These are phyloP conservation scores for Ophiobolus disseminans DNA, from an alignment of 2,329 filamentous ascomycete genomes.

Conservation along the genomic window DNA sequence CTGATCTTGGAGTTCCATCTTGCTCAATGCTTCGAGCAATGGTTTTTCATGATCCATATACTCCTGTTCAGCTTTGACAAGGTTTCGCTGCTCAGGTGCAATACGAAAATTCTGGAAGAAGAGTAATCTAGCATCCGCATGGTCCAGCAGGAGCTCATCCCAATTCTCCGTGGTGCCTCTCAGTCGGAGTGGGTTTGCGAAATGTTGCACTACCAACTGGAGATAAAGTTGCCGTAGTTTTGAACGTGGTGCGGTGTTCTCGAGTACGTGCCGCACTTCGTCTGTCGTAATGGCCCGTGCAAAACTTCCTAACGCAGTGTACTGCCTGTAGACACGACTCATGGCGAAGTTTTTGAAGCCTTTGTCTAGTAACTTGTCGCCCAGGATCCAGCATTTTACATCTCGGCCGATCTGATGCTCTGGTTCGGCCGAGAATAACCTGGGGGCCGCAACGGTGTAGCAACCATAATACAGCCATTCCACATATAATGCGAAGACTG, in stretches of 20 bases:
- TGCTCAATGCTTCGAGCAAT: no score
- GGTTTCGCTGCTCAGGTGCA: no score
- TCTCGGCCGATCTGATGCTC: background rate
- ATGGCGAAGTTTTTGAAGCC: constrained; percentile 19
- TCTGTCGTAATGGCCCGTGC: background rate
- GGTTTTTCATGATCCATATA: no score
- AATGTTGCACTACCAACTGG: constrained; percentile 8
- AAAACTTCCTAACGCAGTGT: background rate
- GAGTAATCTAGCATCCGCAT: constrained; percentile 5
- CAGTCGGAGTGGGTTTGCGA: constrained; percentile 1
- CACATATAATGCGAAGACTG: constrained; percentile 18
- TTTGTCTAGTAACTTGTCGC: constrained; percentile 10
- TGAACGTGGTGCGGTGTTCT: constrained; percentile 6
- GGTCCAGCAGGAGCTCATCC: constrained; percentile 11
- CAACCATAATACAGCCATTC: constrained; percentile 24
- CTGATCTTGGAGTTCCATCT: no score
- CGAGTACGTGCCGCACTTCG: constrained; percentile 5
- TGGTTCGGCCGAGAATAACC: background rate
- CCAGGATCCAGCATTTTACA: constrained; percentile 13
- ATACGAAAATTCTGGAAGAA: constrained; percentile 3
- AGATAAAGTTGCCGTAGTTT: constrained; percentile 11
- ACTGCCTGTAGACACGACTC: constrained; percentile 5
- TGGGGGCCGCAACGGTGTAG: background rate
- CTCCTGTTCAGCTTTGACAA: no score
- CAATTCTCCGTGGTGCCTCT: constrained; percentile 8